Evolutionary conservation across 2,329 filamentous ascomycete species (phyloP).

Genomic region (Sclerotinia nivalis): DNA sequence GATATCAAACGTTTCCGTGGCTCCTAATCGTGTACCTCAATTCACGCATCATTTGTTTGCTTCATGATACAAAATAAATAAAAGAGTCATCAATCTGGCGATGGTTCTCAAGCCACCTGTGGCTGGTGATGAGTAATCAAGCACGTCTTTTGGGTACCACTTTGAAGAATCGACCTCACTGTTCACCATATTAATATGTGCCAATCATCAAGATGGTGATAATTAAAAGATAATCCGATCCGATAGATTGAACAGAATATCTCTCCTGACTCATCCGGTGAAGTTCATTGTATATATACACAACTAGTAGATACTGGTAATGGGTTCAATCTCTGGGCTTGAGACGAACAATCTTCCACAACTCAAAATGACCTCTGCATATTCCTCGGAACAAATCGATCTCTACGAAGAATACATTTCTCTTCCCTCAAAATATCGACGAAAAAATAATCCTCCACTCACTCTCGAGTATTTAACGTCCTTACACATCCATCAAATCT

Average conservation of each 20-base stretch:
- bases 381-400: conserved; percentile 30
- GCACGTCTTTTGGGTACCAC: conserved; percentile 6
- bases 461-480: conserved; percentile 33
- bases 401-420: conserved; percentile 33
- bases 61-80: not conserved
- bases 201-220: not conserved
- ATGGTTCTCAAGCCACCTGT: not conserved
- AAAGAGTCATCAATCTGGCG: not conserved
- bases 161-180: conserved; percentile 3
- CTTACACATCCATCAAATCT: conserved; percentile 35
- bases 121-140: not conserved
- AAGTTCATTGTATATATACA: not conserved
- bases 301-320: not conserved
- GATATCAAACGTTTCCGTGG: not conserved
- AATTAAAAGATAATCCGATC: not conserved
- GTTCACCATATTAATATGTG: not conserved
- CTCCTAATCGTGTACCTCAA: not conserved
- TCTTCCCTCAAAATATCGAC: conserved; percentile 30
- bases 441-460: conserved; percentile 25
- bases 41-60: not conserved
- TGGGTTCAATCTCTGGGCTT: not conserved
- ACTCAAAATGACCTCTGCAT: conserved; percentile 28
- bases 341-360: not conserved
- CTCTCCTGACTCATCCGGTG: not conserved
- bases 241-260: not conserved